Evolutionary conservation across 805 yeast genomes (phyloP), one percentile per base, ranked within the genome.

Genomic region (Saccharomycopsis fodiens): DNA sequence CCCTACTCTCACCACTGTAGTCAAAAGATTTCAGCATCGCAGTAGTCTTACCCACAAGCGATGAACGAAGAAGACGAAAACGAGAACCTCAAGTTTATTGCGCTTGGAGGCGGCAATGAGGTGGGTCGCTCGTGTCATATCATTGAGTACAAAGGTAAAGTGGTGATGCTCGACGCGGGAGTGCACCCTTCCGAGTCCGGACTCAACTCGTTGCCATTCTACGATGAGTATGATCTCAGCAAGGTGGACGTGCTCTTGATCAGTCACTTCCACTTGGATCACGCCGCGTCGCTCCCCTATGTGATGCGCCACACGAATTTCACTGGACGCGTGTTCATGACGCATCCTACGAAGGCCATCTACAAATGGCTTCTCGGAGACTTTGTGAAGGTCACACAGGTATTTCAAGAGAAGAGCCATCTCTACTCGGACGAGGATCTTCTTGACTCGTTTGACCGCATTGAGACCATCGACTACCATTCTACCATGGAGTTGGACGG

Each of bases 291-390:
- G 0, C 70, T 93, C 46, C 99, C 99, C 0, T 93, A 89, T 58
- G 97, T 93, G 38, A 88, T 93, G 97, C 96, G 88, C 57, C 94
- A 88, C 57, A 93, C 99, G 0, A 84, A 75, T 53, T 93, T 93
- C 69, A 82, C 79, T 58, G 99, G 99, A 2, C 75, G 96, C 41
- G 98, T 93, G 3, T 91, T 91, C 62, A 93, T 93, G 99, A 93
- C 99, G 25, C 97, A 93, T 63, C 97, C 99, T 4, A 93, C 98
- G 0, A 93, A 93, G 67, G 97, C 98, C 34, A 93, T 93, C 47
- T 93, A 89, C 62, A 76, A 96, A 53, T 93, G 98, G 97, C 73
- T 93, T 38, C 64, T 93, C 47, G 82, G 88, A 50, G 99, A 93
- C 70, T 93, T 89, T 58, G 97, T 93, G 15, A 74, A 91, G 56